These are phyloP conservation scores for Blastomyces gilchristii DNA, from an alignment of 2,329 filamentous ascomycete species.

Conservation along the genomic window DNA sequence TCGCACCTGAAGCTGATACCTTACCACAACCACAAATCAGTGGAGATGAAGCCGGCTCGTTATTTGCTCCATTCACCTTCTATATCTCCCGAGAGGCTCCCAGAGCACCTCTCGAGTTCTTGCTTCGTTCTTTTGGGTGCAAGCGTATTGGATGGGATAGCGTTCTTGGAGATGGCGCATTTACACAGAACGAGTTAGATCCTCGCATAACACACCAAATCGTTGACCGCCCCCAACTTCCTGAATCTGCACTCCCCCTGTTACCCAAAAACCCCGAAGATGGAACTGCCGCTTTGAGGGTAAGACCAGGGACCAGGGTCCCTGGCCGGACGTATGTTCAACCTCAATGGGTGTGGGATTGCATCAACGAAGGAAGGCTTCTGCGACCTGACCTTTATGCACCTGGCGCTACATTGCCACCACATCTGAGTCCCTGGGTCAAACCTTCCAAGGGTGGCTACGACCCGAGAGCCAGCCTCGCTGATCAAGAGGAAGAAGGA, in stretches of 20 bases:
- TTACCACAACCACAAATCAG: conserved; percentile 66
- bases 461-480: conserved; percentile 76
- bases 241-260: conserved; percentile 41
- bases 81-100: conserved; percentile 92
- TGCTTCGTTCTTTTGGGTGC: conserved; percentile 88
- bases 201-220: conserved; percentile 91
- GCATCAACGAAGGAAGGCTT: conserved; percentile 81
- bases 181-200: conserved; percentile 80
- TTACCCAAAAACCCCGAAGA: conserved; percentile 36
- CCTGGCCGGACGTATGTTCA: conserved; percentile 91
- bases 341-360: conserved; percentile 98
- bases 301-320: conserved; percentile 58
- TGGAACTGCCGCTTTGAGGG: conserved; percentile 38
- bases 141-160: conserved; percentile 92
- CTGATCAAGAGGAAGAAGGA: conserved; percentile 76
- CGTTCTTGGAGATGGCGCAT: conserved; percentile 82
- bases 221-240: conserved; percentile 75
- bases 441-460: conserved; percentile 79
- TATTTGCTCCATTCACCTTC: conserved; percentile 84
- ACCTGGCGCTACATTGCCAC: conserved; percentile 79
- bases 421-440: conserved; percentile 93
- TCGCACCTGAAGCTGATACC: conserved; percentile 72
- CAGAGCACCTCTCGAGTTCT: conserved; percentile 79
- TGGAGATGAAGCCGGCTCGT: conserved; percentile 56
- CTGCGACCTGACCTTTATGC: conserved; percentile 80